These are phyloP conservation scores for Neocucurbitaria cava DNA, from an alignment of 2,329 filamentous ascomycete genomes.

Conservation along the genomic window DNA sequence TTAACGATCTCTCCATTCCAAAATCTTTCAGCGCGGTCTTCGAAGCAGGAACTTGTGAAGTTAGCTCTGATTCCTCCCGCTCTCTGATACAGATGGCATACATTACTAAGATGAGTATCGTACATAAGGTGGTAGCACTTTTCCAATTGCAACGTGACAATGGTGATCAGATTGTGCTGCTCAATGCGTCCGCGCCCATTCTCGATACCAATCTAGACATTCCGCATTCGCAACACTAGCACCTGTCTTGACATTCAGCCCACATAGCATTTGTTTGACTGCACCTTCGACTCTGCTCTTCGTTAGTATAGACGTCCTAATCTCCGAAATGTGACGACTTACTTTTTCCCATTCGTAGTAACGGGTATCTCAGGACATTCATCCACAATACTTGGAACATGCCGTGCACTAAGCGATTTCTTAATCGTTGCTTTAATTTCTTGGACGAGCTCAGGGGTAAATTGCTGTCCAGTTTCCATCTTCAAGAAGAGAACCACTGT, in stretches of 20 bases:
- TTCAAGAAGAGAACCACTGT: constrained; percentile 89
- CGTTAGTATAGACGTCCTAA: constrained; percentile 9
- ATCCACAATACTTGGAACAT: constrained; percentile 85
- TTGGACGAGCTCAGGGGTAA: constrained; percentile 66
- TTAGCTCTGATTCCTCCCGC: no score
- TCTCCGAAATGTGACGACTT: constrained; percentile 45
- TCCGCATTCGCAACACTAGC: constrained; percentile 93
- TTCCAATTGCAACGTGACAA: neutral
- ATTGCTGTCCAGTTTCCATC: constrained; percentile 66
- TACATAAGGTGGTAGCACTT: no score
- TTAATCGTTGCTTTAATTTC: constrained; percentile 73
- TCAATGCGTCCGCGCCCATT: constrained; percentile 62
- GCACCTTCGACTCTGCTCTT: constrained; percentile 81
- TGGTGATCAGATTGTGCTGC: neutral
- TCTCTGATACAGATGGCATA: no score
- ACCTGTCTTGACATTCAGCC: constrained; percentile 83
- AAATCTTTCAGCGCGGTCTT: no score
- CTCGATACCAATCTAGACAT: constrained; percentile 85
- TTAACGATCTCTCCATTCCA: no score
- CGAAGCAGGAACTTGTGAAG: no score
- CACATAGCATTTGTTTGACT: constrained; percentile 94
- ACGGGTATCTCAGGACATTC: constrained; percentile 87
- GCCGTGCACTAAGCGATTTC: constrained; percentile 81
- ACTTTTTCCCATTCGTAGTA: constrained; percentile 96
- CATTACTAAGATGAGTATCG: no score